Evolutionary conservation across 1,139 yeast species (phyloP).

Genomic region (Geotrichum histeridarum): DNA sequence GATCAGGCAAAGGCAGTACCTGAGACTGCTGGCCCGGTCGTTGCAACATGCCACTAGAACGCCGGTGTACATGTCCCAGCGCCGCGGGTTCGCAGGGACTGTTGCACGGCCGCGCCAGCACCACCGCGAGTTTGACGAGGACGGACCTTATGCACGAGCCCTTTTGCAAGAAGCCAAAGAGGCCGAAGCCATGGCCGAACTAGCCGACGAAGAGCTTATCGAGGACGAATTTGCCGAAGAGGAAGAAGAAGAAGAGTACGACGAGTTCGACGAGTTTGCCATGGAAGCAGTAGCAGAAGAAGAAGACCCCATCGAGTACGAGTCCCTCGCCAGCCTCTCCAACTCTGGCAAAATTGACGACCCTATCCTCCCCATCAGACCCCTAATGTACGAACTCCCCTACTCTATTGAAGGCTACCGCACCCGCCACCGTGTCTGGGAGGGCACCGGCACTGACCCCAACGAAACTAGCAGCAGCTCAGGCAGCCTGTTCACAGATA

Average conservation of each 20-base stretch:
- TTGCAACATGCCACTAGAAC: neutral
- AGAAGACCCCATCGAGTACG: neutral
- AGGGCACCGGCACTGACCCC: slow-evolving; percentile 18
- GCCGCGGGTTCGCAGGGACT: slow-evolving; percentile 1
- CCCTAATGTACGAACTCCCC: slow-evolving; percentile 27
- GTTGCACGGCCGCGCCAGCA: slow-evolving; percentile 7
- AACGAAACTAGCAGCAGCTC: slow-evolving; percentile 1
- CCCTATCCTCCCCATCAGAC: slow-evolving; percentile 21
- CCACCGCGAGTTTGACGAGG: slow-evolving; percentile 17
- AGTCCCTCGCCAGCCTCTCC: slow-evolving; percentile 8
- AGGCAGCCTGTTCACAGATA: slow-evolving; percentile 46
- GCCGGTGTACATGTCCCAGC: neutral
- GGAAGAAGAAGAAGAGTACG: neutral
- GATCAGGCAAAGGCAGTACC: slow-evolving; percentile 1
- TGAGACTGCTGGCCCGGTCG: neutral
- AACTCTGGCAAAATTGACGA: slow-evolving; percentile 18
- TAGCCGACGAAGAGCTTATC: neutral
- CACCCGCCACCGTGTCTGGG: slow-evolving; percentile 25
- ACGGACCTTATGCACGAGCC: slow-evolving; percentile 12
- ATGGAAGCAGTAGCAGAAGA: neutral
- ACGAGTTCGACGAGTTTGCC: slow-evolving; percentile 4
- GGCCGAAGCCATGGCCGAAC: slow-evolving; percentile 3
- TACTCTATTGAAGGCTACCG: slow-evolving; percentile 30
- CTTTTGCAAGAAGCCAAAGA: neutral
- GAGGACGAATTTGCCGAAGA: neutral